Evolutionary conservation across 805 yeast genomes (phyloP), one percentile per base, ranked within the genome.

Genomic region (Saccharomycopsis selenospora): DNA sequence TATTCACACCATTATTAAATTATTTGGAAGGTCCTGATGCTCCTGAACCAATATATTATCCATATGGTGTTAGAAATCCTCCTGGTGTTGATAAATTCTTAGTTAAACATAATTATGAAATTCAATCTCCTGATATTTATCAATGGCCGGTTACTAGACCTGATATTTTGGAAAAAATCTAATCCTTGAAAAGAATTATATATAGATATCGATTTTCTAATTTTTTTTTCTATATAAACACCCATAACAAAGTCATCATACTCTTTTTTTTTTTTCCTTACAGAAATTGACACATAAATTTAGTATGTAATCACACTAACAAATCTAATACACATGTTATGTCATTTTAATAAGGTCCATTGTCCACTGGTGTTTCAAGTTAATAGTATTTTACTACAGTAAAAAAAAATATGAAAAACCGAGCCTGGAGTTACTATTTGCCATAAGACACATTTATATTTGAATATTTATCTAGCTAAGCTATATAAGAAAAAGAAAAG

Each of bases 21-120:
- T 73, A 77, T 65, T 72, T 93, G 50, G 98, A 91, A 68, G 73
- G 81, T 42, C 72, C 77, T 43, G 67, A 79, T 47, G 83, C 79
- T 45, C 91, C 93, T 50, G 58, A 65, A 17, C 90, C 93, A 45
- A 66, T 69, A 23, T 62, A 72, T 42, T 91, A 91, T 64, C 76
- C 91, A 13, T 91, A 93, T 65, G 98, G 98, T 26, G 79, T 95
- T 20, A 83, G 95, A 65, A 96, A 96, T 40, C 98, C 99, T 45
- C 66, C 67, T 48, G 71, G 69, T 22, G 73, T 89, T 61, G 71
- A 70, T 50, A 68, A 70, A 40, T 91, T 79, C 63, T 67, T 91
- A 67, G 64, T 66, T 43, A 68, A 72, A 27, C 85, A 89, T 61
- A 91, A 93, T 46, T 90, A 86, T 63, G 73, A 69, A n/a, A 78